Percentiles rank a stretch among this genome's conserved stretches.
phyloP scores from a whole-genome alignment of 345 rosid species.

The Ceriops decandra region DNA sequence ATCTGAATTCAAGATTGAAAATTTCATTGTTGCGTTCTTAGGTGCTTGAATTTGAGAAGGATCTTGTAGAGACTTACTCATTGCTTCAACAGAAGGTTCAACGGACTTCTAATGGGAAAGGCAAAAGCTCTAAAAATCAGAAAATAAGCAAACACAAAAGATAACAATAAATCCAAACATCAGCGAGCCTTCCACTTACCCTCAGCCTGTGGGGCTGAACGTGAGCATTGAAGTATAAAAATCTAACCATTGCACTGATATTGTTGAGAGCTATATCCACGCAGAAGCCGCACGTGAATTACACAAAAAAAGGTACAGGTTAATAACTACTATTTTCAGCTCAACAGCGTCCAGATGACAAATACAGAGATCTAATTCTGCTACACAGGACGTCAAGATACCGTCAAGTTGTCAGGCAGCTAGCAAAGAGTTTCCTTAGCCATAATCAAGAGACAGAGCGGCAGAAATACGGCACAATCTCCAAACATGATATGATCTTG shows the following conservation, averaged over 20 bases:
- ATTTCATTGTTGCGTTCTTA: slow-evolving; percentile 24
- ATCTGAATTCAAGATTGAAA: slow-evolving; percentile 30
- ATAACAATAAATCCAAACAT: slow-evolving; percentile 14
- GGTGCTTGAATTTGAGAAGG: slow-evolving; percentile 34
- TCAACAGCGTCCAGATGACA: slow-evolving; percentile 25
- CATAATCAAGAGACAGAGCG: slow-evolving; percentile 91
- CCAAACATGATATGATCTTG: slow-evolving; percentile 83
- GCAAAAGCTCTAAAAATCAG: slow-evolving; percentile 12
- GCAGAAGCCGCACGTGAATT: slow-evolving; percentile 10
- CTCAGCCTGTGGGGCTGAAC: slow-evolving; percentile 48
- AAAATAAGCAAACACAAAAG: slow-evolving; percentile 5
- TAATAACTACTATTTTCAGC: slow-evolving; percentile 14
- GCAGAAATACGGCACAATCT: slow-evolving; percentile 81
- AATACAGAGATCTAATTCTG: slow-evolving; percentile 24
- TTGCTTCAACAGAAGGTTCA: slow-evolving; percentile 34
- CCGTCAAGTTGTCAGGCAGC: slow-evolving; percentile 25
- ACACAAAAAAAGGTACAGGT: slow-evolving; percentile 12
- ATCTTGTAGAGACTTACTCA: slow-evolving; percentile 42
- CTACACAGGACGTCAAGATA: slow-evolving; percentile 16
- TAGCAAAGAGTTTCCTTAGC: slow-evolving; percentile 51
- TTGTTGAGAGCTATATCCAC: slow-evolving; percentile 37
- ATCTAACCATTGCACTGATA: slow-evolving; percentile 63
- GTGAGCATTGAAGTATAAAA: slow-evolving; percentile 79
- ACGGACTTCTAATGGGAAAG: slow-evolving; percentile 35
- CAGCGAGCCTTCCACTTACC: slow-evolving; percentile 39